Percentiles rank a stretch among this genome's conserved stretches.
Conservation (phyloP, 2,329 filamentous ascomycete genomes). For the Botrytis hyacinthi region DNA sequence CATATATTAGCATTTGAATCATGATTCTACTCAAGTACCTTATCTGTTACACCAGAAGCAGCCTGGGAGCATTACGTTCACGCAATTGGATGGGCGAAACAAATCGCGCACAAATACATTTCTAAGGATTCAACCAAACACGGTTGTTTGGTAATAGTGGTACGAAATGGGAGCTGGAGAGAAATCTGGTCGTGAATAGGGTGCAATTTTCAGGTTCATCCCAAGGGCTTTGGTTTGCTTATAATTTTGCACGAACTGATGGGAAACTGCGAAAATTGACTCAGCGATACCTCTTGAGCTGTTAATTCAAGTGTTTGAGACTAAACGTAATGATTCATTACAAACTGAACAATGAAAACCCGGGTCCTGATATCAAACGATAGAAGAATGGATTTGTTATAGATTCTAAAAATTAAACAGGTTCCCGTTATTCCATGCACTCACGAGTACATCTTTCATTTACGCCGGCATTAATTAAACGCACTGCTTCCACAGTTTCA, state of each 20-base stretch:
- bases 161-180: not conserved
- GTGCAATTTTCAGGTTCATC: not conserved
- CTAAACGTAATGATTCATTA: not conserved
- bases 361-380: not conserved
- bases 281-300: not conserved
- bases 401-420: not conserved
- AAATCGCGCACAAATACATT: not conserved
- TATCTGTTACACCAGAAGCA: not conserved
- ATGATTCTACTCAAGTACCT: not conserved
- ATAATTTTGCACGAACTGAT: not conserved
- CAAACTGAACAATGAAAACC: not conserved
- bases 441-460: not conserved
- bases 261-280: not conserved
- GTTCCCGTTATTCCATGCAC: not conserved
- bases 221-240: not conserved
- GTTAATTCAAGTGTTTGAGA: not conserved
- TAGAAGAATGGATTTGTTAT: not conserved
- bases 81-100: not conserved
- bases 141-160: not conserved
- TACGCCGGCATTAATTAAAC: too few species aligned
- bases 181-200: not conserved
- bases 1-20: not conserved
- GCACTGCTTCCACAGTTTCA: not conserved
- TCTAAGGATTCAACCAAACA: not conserved
- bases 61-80: not conserved